Conservation (phyloP, 768 basidiomycete species). For the Harrya chromipes region DNA sequence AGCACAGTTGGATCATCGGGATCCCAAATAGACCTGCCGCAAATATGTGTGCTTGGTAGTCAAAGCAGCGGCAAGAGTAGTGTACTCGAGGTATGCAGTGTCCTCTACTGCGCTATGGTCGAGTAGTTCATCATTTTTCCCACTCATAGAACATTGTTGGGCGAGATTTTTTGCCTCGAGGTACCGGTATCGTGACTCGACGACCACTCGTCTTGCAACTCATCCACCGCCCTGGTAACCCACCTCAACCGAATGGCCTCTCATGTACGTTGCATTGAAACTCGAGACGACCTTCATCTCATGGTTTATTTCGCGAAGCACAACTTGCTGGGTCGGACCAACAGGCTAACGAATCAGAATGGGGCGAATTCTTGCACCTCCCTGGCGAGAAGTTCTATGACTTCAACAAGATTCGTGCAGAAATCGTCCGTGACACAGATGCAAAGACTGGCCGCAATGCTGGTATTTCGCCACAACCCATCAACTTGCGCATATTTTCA, state of each 20-base stretch:
- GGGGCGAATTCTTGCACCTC: slow-evolving; percentile 98
- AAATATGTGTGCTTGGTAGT: slow-evolving; percentile 89
- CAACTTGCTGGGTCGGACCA: slow-evolving; percentile 54
- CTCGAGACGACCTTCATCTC: background rate
- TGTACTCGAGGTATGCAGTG: slow-evolving; percentile 70
- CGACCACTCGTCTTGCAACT: slow-evolving; percentile 96
- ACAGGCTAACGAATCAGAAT: slow-evolving; percentile 87
- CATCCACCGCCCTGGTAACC: slow-evolving; percentile 72
- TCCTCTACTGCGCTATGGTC: background rate
- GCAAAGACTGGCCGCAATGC: slow-evolving; percentile 98
- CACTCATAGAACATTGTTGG: slow-evolving; percentile 87
- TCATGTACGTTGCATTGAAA: slow-evolving; percentile 35
- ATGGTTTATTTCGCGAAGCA: slow-evolving; percentile 11
- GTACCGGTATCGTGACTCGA: slow-evolving; percentile 97
- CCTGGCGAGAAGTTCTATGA: slow-evolving; percentile 98
- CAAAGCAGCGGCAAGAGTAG: slow-evolving; percentile 94
- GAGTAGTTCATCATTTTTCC: slow-evolving; percentile 8
- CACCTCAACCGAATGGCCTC: slow-evolving; percentile 42
- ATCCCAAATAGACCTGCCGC: slow-evolving; percentile 82
- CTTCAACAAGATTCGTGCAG: slow-evolving; percentile 94
- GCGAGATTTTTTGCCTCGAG: slow-evolving; percentile 97
- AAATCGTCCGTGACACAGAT: slow-evolving; percentile 96
- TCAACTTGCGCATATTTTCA: slow-evolving; percentile 96
- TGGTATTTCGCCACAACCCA: slow-evolving; percentile 94
- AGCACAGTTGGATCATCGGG: slow-evolving; percentile 76